These are phyloP conservation scores for Xylaria polymorpha DNA, from an alignment of 2,329 filamentous ascomycete species.

Conservation along the genomic window DNA sequence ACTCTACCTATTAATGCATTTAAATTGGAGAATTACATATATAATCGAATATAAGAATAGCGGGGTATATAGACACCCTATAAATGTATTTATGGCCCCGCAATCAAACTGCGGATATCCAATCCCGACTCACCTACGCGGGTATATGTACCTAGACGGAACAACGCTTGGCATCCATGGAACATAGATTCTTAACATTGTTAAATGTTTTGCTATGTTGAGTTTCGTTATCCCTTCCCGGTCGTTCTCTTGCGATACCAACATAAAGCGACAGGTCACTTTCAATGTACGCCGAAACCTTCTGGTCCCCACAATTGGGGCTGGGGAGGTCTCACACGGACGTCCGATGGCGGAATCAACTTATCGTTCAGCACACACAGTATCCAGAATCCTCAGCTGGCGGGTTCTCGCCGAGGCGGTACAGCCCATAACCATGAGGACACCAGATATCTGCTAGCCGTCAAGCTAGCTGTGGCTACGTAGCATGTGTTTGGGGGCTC, in stretches of 20 bases:
- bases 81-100: too few species aligned
- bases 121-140: too few species aligned
- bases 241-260: not conserved
- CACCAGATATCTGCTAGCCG: not conserved
- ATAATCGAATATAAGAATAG: too few species aligned
- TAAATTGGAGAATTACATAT: too few species aligned
- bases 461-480: too few species aligned
- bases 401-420: not conserved
- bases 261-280: not conserved
- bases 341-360: constrained; percentile 34
- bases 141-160: too few species aligned
- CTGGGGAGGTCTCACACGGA: constrained; percentile 30
- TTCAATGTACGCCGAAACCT: not conserved
- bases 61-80: too few species aligned
- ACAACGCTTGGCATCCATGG: too few species aligned
- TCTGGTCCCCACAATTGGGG: constrained; percentile 9
- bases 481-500: not conserved
- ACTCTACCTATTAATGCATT: too few species aligned
- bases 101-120: too few species aligned
- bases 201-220: too few species aligned
- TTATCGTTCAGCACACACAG: not conserved
- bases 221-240: not conserved
- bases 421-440: not conserved
- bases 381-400: not conserved
- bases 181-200: too few species aligned